phyloP scores from a whole-genome alignment of 2,329 filamentous ascomycete genomes.

The Trichoderma atroviride region DNA sequence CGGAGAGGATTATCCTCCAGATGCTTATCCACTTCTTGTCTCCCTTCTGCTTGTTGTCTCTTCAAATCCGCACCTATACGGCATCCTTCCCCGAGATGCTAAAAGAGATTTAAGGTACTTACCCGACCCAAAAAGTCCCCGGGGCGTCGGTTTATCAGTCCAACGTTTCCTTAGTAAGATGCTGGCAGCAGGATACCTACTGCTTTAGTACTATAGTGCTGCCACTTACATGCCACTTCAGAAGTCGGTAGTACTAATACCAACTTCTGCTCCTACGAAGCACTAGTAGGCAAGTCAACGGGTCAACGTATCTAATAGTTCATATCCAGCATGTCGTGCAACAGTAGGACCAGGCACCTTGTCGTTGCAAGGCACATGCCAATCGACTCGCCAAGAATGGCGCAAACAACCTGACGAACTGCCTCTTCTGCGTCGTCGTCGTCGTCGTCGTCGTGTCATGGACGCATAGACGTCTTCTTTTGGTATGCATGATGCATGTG shows the following conservation, averaged over 20 bases:
- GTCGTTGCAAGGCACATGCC: not conserved
- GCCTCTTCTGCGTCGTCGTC: not conserved
- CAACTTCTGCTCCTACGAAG: not conserved
- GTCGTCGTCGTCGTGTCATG: not conserved
- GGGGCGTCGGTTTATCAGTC: not conserved
- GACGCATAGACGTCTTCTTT: not conserved
- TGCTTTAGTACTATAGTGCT: too few relatives aligned
- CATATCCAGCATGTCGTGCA: not conserved
- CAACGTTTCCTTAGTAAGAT: not conserved
- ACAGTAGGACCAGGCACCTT: not conserved
- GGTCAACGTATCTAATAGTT: not conserved
- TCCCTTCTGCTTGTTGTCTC: constrained; percentile 12
- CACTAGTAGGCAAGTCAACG: not conserved
- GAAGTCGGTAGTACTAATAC: not conserved
- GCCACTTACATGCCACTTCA: not conserved
- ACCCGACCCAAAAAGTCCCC: not conserved
- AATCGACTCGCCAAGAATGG: not conserved
- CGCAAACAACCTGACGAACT: not conserved
- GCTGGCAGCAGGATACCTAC: not conserved
- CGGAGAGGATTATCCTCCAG: not conserved
- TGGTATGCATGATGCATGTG: not conserved
- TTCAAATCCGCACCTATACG: not conserved
- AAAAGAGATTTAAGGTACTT: not conserved
- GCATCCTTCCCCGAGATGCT: not conserved
- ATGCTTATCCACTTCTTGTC: not conserved